Conservation (phyloP, 495 filamentous ascomycete genomes). For the Lophium mytilinum region DNA sequence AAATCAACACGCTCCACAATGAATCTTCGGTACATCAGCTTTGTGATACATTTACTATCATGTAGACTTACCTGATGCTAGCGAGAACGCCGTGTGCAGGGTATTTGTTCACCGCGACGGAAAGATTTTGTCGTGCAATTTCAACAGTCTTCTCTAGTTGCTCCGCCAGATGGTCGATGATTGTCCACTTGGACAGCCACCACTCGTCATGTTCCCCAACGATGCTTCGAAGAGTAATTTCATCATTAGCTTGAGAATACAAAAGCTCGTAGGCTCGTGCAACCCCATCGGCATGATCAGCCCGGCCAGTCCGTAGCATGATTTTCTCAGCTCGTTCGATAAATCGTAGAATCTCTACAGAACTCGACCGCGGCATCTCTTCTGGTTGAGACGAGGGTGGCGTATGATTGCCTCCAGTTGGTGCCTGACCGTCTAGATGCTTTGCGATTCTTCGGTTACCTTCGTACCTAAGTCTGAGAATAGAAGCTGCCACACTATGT, state of each 20-base stretch:
- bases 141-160: slow-evolving; percentile 25
- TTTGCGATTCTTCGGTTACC: neutral
- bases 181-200: neutral
- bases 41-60: neutral
- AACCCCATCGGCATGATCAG: slow-evolving; percentile 79
- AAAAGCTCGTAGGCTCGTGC: slow-evolving; percentile 44
- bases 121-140: slow-evolving; percentile 20
- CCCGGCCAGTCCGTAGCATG: slow-evolving; percentile 58
- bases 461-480: slow-evolving; percentile 42
- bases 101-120: slow-evolving; percentile 24
- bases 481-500: slow-evolving; percentile 51
- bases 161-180: slow-evolving; percentile 10
- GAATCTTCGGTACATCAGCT: slow-evolving; percentile 28
- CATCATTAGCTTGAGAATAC: slow-evolving; percentile 7
- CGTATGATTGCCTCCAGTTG: neutral
- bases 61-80: slow-evolving; percentile 32
- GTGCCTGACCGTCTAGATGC: neutral
- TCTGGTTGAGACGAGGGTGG: neutral
- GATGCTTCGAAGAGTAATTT: too few species aligned
- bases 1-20: slow-evolving; percentile 28
- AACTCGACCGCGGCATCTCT: neutral
- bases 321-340: slow-evolving; percentile 47
- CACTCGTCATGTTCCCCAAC: neutral
- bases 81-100: slow-evolving; percentile 40
- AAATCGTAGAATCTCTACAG: slow-evolving; percentile 18